A percentile compares a stretch with the other conserved stretches of the same genome.
Evolutionary conservation across 1,284 basidiomycete genomes (phyloP).

Genomic region (Termitomyces sp.): DNA sequence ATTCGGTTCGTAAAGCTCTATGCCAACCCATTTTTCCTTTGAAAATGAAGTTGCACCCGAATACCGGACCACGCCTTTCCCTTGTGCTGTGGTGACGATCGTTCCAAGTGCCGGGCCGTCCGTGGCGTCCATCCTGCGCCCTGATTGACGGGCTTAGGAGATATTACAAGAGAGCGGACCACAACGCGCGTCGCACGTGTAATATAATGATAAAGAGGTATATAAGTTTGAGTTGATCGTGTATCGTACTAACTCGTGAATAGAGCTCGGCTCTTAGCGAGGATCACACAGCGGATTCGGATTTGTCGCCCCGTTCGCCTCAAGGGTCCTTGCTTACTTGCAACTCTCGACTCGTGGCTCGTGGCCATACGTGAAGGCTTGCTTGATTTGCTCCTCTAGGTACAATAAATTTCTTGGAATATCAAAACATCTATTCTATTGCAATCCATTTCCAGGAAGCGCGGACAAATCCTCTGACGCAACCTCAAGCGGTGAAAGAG

Average conservation of each 20-base stretch:
- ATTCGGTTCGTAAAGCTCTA: slow-evolving; percentile 77
- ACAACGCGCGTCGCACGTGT: slow-evolving; percentile 5
- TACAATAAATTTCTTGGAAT: background rate
- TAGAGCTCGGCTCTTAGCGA: slow-evolving; percentile 4
- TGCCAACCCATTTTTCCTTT: slow-evolving; percentile 90
- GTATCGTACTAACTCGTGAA: background rate
- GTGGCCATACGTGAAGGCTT: background rate
- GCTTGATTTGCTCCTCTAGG: background rate
- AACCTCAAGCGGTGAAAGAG: slow-evolving; percentile 6
- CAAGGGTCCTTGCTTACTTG: background rate
- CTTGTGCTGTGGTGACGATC: slow-evolving; percentile 72
- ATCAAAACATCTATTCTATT: background rate
- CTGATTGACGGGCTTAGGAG: background rate
- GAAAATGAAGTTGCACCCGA: slow-evolving; percentile 83
- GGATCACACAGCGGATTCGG: slow-evolving; percentile 5
- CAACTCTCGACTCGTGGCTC: background rate
- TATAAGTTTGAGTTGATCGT: background rate
- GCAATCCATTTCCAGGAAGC: background rate
- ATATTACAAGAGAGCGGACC: background rate
- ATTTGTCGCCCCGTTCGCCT: slow-evolving; percentile 11
- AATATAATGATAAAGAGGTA: background rate
- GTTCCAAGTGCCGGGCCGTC: slow-evolving; percentile 45
- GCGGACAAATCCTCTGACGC: background rate
- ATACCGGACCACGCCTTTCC: slow-evolving; percentile 84
- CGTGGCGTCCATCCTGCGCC: slow-evolving; percentile 14